Percentiles rank a stretch among this genome's conserved stretches.
These are phyloP conservation scores for Backusella westeae DNA, from an alignment of 192 early-diverging fungal species.

Conservation along the genomic window DNA sequence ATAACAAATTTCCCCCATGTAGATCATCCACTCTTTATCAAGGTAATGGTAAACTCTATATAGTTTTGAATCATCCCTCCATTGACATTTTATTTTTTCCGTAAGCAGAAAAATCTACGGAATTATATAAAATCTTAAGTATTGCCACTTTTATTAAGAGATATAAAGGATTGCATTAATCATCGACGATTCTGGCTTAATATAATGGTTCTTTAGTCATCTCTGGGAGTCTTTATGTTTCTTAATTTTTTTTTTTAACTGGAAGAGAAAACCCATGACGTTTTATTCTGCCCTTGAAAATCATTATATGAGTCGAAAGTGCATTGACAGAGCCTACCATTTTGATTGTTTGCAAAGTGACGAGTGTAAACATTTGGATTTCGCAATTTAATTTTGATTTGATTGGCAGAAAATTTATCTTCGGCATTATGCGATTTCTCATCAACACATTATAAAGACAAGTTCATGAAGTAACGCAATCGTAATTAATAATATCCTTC, in stretches of 20 bases:
- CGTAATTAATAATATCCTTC: neutral
- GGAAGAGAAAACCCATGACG: neutral
- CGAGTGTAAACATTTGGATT: constrained; percentile 13
- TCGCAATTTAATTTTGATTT: constrained; percentile 26
- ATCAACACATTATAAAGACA: neutral
- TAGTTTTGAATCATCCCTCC: neutral
- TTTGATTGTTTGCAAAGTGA: constrained; percentile 3
- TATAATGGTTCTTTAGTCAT: neutral
- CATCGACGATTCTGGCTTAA: neutral
- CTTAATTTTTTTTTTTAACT: too few species aligned
- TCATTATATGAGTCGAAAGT: neutral
- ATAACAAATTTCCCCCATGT: neutral
- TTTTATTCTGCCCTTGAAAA: neutral
- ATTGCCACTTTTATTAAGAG: neutral
- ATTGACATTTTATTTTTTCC: neutral
- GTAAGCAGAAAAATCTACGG: neutral
- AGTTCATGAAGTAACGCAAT: neutral
- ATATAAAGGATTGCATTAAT: neutral
- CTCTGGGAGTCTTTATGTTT: too few species aligned
- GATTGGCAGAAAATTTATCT: constrained; percentile 29
- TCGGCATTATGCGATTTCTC: constrained; percentile 19
- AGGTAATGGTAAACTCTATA: neutral
- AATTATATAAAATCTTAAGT: neutral
- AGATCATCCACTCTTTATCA: neutral
- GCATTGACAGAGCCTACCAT: constrained; percentile 2